Evolutionary conservation across 2,329 filamentous ascomycete genomes (phyloP).

Genomic region (Pseudogymnoascus sp.): DNA sequence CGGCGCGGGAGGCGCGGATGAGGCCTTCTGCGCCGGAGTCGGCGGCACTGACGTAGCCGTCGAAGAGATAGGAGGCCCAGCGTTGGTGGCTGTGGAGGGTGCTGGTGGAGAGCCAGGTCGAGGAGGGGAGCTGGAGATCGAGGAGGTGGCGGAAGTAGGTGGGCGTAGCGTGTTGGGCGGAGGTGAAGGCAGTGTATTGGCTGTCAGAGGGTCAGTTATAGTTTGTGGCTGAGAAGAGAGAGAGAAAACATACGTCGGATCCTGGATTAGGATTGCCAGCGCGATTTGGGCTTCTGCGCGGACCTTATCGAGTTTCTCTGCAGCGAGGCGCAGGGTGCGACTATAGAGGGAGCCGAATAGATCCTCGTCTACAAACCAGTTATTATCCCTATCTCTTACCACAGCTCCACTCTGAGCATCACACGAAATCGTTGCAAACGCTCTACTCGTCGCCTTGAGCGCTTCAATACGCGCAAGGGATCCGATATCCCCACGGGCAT

Average conservation of each 20-base stretch:
- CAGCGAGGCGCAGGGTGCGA: slow-evolving; percentile 57
- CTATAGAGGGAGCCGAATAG: slow-evolving; percentile 16
- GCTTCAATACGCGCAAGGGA: slow-evolving; percentile 78
- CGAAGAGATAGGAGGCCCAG: slow-evolving; percentile 40
- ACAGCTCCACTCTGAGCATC: slow-evolving; percentile 23
- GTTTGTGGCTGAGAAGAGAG: neutral
- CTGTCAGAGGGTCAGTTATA: slow-evolving; percentile 27
- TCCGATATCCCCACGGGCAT: slow-evolving; percentile 81
- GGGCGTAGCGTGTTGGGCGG: neutral
- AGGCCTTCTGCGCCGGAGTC: slow-evolving; percentile 73
- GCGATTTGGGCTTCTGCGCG: slow-evolving; percentile 58
- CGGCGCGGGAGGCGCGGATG: slow-evolving; percentile 60
- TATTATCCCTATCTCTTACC: slow-evolving; percentile 10
- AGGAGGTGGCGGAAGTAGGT: neutral
- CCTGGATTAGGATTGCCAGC: slow-evolving; percentile 29
- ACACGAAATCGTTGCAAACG: slow-evolving; percentile 21
- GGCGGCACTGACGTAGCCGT: slow-evolving; percentile 65
- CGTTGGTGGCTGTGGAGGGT: neutral
- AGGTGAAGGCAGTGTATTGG: neutral
- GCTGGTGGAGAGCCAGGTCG: neutral
- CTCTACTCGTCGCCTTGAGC: slow-evolving; percentile 55
- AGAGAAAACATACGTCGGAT: neutral
- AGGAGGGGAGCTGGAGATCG: neutral
- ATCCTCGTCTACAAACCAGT: slow-evolving; percentile 5
- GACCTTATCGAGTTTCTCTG: slow-evolving; percentile 87